Evolutionary conservation across 2,329 filamentous ascomycete species (phyloP).

Genomic region (Chaetomium strumarium): DNA sequence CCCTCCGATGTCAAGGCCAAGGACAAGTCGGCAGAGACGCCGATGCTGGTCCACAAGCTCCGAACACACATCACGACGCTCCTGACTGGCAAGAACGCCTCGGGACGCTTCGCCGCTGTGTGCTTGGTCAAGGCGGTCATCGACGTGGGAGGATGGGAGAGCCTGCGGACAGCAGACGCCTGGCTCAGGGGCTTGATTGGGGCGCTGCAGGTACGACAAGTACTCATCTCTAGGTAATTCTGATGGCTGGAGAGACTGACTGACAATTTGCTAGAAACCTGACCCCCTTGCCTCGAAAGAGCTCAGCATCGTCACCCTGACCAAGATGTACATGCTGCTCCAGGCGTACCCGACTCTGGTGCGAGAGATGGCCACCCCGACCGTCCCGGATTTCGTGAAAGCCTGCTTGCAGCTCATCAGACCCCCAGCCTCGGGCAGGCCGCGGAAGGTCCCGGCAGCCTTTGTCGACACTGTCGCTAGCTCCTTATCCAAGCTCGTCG

Average conservation of each 20-base stretch:
- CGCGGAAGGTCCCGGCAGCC: conserved; percentile 36
- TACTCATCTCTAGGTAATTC: background rate
- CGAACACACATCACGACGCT: conserved; percentile 73
- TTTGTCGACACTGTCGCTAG: conserved; percentile 64
- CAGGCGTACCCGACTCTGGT: conserved; percentile 77
- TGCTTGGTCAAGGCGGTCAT: conserved; percentile 74
- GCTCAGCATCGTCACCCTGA: conserved; percentile 68
- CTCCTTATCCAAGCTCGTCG: conserved; percentile 65
- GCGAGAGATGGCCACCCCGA: conserved; percentile 82
- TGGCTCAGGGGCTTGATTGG: conserved; percentile 75
- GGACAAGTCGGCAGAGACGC: conserved; percentile 55
- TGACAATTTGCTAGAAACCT: conserved; percentile 61
- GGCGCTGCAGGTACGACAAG: conserved; percentile 57
- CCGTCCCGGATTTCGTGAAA: conserved; percentile 66
- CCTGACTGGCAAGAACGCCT: conserved; percentile 66
- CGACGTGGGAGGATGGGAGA: conserved; percentile 80
- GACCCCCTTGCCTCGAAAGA: conserved; percentile 71
- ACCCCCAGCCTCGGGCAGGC: conserved; percentile 34
- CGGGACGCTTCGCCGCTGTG: conserved; percentile 72
- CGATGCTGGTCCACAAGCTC: conserved; percentile 72
- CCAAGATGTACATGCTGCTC: conserved; percentile 76
- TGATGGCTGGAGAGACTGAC: conserved; percentile 19
- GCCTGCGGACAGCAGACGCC: conserved; percentile 62
- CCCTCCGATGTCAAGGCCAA: conserved; percentile 55
- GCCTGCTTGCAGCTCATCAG: conserved; percentile 64